Base-by-base conservation (phyloP, 345 rosid species). In the Odontarrhena argentea region DNA sequence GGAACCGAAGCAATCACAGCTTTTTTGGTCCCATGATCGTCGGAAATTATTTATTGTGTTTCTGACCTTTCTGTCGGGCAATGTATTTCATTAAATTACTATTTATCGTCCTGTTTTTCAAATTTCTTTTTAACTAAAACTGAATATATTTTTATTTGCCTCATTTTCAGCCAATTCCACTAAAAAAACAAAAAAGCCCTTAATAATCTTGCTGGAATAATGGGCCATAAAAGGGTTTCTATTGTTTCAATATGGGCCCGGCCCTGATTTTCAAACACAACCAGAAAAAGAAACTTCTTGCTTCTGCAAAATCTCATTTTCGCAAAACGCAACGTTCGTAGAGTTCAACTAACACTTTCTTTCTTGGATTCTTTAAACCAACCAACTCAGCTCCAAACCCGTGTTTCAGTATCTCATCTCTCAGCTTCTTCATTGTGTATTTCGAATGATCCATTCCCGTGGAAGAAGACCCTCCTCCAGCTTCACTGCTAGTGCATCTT, bases 301-400 rank as follows among this genome's bases (percentile, higher is more conserved):
- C 36, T 32, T 37, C 8, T 11, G 12, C 15, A 36, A 10, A 48
- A 48, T 36, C 47, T 76, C 37, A 77, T 34, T 44, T 76, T 14
- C 75, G 34, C 52, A 78, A 68, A 50, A 83, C 55, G 6, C 67
- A 66, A 6, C 71, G 77, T 60, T 74, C 64, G 35, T 76, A 83
- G 9, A 74, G 60, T 56, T 70, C 75, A 62, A 80, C 56, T 49
- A 80, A 40, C 32, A 69, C 84, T 54, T 68, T 80, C 84, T 76
- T 80, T 56, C 64, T 78, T 14, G 81, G 78, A 66, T 68, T 56
- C 74, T 63, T 80, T 54, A 78, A 61, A 56, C 61, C 70, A 34
- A 65, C 79, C 53, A 83, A 56, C 70, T 80, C 78, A 3, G 62
- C 66, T 22, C 77, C 79, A 41, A 78, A 83, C 28, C 84, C 81